These are phyloP conservation scores for Cryphonectria carpinicola DNA, from an alignment of 2,329 filamentous ascomycete genomes.

Conservation along the genomic window DNA sequence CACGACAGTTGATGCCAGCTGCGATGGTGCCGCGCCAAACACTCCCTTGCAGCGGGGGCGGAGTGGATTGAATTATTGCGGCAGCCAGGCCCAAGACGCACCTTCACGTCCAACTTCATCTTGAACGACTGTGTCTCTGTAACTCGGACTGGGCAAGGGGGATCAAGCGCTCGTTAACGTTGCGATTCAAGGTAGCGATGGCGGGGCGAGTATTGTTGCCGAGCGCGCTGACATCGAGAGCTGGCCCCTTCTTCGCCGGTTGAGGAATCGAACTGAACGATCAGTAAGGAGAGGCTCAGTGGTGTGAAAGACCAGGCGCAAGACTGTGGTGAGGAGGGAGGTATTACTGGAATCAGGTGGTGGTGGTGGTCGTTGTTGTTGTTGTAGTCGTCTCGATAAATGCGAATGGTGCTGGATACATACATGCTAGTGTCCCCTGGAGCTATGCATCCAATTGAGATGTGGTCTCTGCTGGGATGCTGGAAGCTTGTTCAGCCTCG, in stretches of 20 bases:
- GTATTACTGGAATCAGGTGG: neutral
- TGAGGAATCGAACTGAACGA: neutral
- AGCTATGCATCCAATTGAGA: conserved; percentile 27
- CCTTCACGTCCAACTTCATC: conserved; percentile 37
- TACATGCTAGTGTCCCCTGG: conserved; percentile 6
- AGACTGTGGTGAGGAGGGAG: neutral
- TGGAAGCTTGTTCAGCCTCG: conserved; percentile 22
- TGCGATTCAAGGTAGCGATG: conserved; percentile 16
- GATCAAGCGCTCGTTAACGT: conserved; percentile 4
- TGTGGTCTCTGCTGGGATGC: conserved; percentile 27
- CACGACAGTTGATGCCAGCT: neutral
- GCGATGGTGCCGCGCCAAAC: neutral
- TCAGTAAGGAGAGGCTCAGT: neutral
- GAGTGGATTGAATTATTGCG: neutral
- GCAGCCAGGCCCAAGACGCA: conserved; percentile 7
- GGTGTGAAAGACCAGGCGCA: too few relatives aligned
- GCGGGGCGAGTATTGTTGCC: conserved; percentile 21
- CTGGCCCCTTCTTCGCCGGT: conserved; percentile 5
- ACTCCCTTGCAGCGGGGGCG: neutral
- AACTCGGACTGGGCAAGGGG: neutral
- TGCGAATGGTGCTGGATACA: conserved; percentile 14
- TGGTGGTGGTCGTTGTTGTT: conserved; percentile 9
- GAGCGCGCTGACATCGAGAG: conserved; percentile 22
- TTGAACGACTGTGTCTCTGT: conserved; percentile 28
- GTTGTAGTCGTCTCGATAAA: conserved; percentile 20